Percentiles rank a stretch among this genome's conserved stretches.
phyloP scores from a whole-genome alignment of 495 filamentous ascomycete genomes.

The Xylaria scruposa region DNA sequence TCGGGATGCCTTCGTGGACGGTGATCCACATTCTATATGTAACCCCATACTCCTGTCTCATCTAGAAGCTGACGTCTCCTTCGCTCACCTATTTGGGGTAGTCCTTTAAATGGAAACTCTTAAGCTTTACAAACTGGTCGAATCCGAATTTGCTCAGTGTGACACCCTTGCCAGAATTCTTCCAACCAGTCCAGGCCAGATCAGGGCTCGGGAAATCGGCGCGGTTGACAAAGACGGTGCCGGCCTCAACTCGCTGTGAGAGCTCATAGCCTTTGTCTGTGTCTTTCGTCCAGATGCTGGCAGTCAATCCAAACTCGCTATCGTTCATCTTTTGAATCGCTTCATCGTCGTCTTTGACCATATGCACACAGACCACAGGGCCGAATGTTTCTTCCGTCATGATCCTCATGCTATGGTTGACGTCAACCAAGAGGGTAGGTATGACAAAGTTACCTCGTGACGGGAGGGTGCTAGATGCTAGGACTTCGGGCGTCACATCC shows the following conservation, averaged over 20 bases:
- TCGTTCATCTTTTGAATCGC: constrained; percentile 92
- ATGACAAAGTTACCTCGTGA: constrained; percentile 81
- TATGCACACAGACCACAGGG: constrained; percentile 93
- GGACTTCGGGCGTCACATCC: constrained; percentile 81
- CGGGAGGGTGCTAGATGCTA: constrained; percentile 71
- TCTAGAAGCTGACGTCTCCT: constrained; percentile 7
- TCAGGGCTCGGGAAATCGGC: constrained; percentile 93
- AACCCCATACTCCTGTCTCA: constrained; percentile 2
- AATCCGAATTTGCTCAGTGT: constrained; percentile 91
- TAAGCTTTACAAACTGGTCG: constrained; percentile 93
- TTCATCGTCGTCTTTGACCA: constrained; percentile 81
- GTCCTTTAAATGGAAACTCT: constrained; percentile 94
- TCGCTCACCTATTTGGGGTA: constrained; percentile 66
- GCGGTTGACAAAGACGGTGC: constrained; percentile 96
- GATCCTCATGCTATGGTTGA: constrained; percentile 83
- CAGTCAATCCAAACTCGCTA: constrained; percentile 90
- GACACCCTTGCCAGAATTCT: constrained; percentile 89
- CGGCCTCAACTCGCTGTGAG: constrained; percentile 83
- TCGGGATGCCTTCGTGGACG: constrained; percentile 15
- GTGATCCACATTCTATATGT: constrained; percentile 12
- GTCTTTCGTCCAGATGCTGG: constrained; percentile 98
- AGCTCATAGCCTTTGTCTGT: constrained; percentile 75
- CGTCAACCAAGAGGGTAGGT: constrained; percentile 81
- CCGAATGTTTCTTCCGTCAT: constrained; percentile 98
- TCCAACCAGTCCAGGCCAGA: constrained; percentile 98